Percentiles rank a stretch among this genome's conserved stretches.
These are phyloP conservation scores for Lactarius indigo DNA, from an alignment of 768 basidiomycete species.

Conservation along the genomic window DNA sequence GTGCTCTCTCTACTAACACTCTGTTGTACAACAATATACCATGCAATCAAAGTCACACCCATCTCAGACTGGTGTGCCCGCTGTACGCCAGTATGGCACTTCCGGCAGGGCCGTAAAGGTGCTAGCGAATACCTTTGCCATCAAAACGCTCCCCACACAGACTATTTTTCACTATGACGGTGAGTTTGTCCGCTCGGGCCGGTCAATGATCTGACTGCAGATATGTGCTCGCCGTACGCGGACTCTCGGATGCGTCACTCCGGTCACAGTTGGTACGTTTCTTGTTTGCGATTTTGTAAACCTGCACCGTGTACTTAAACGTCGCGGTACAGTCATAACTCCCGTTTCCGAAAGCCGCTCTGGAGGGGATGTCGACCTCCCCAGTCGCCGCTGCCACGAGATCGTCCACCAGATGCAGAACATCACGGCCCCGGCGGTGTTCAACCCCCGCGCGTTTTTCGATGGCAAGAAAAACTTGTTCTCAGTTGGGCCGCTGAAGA, in stretches of 20 bases:
- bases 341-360: slow-evolving; percentile 11
- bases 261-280: slow-evolving; percentile 18
- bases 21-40: slow-evolving; percentile 7
- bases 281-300: neutral
- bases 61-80: neutral
- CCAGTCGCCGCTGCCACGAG: slow-evolving; percentile 19
- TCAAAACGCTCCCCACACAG: slow-evolving; percentile 17
- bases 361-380: slow-evolving; percentile 15
- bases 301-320: neutral
- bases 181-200: slow-evolving; percentile 1
- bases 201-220: neutral
- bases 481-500: slow-evolving; percentile 18
- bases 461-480: slow-evolving; percentile 25
- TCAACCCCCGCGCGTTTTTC: slow-evolving; percentile 20
- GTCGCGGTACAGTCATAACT: neutral
- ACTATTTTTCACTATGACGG: slow-evolving; percentile 20
- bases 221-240: neutral
- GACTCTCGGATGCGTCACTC: neutral
- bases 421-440: slow-evolving; percentile 9
- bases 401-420: slow-evolving; percentile 20
- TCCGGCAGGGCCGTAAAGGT: slow-evolving; percentile 18
- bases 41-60: slow-evolving; percentile 7
- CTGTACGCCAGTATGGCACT: slow-evolving; percentile 13
- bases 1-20: neutral
- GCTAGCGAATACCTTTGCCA: slow-evolving; percentile 15